These are phyloP conservation scores for Boletus rubescentipes DNA, from an alignment of 768 basidiomycete genomes.

Conservation along the genomic window DNA sequence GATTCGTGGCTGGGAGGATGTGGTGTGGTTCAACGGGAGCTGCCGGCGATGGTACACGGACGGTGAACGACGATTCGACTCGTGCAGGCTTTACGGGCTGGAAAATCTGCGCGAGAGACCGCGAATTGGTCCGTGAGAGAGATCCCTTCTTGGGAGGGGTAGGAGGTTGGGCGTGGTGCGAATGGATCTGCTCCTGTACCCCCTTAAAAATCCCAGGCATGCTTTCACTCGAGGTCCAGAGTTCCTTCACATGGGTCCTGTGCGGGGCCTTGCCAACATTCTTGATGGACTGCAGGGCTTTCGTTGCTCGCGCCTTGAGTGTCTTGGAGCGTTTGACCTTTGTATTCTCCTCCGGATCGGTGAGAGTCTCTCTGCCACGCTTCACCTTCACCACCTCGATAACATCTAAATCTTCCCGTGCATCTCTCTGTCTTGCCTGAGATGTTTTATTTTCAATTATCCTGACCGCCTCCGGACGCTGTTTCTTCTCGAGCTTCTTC, in stretches of 20 bases:
- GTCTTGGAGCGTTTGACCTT: constrained; percentile 39
- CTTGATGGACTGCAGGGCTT: constrained; percentile 47
- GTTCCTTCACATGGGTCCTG: constrained; percentile 42
- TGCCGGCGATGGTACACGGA: constrained; percentile 24
- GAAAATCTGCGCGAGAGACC: constrained; percentile 34
- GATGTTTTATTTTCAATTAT: constrained; percentile 25
- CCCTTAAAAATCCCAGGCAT: constrained; percentile 29
- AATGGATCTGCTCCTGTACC: constrained; percentile 22
- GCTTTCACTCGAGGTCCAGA: constrained; percentile 31
- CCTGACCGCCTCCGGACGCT: constrained; percentile 28
- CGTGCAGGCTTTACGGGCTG: constrained; percentile 28
- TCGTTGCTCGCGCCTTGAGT: constrained; percentile 46
- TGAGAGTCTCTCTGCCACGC: constrained; percentile 30
- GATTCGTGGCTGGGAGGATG: not conserved
- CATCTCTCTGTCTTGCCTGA: constrained; percentile 24
- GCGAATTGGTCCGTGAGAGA: constrained; percentile 26
- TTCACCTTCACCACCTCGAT: constrained; percentile 61
- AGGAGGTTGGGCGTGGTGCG: constrained; percentile 14
- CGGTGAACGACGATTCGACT: constrained; percentile 25
- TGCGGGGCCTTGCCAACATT: constrained; percentile 38
- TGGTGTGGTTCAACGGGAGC: constrained; percentile 18
- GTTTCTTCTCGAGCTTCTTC: constrained; percentile 31
- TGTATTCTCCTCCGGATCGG: constrained; percentile 25
- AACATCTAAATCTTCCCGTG: constrained; percentile 51
- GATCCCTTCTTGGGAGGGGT: constrained; percentile 26